phyloP scores from a whole-genome alignment of 1,139 yeast species.

The Yamadazyma oceani region DNA sequence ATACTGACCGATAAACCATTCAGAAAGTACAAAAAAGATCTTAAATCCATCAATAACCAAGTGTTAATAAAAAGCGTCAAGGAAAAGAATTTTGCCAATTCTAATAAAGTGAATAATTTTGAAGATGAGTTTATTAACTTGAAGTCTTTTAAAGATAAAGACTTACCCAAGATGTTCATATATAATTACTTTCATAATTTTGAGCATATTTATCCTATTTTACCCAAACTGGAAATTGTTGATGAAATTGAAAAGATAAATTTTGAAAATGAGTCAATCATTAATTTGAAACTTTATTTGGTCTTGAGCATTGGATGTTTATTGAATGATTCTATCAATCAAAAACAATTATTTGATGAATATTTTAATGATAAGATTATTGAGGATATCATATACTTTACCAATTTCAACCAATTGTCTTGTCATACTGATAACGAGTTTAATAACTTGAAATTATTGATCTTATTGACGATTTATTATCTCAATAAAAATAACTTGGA shows the following conservation, averaged over 20 bases:
- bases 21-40: not conserved
- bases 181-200: slow-evolving; percentile 40
- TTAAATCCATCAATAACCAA: slow-evolving; percentile 2
- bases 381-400: slow-evolving; percentile 34
- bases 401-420: slow-evolving; percentile 23
- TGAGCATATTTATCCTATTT: slow-evolving; percentile 37
- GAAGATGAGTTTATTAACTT: slow-evolving; percentile 41
- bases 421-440: slow-evolving; percentile 7
- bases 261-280: slow-evolving; percentile 36
- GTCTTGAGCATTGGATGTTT: slow-evolving; percentile 43
- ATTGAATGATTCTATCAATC: slow-evolving; percentile 31
- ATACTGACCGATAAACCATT: slow-evolving; percentile 1
- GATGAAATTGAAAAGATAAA: slow-evolving; percentile 25
- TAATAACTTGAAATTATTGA: slow-evolving; percentile 22
- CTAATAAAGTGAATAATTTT: slow-evolving; percentile 11
- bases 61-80: slow-evolving; percentile 7
- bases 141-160: slow-evolving; percentile 27
- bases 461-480: slow-evolving; percentile 34
- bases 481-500: slow-evolving; percentile 28
- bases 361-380: slow-evolving; percentile 35
- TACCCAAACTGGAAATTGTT: slow-evolving; percentile 24
- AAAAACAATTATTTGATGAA: slow-evolving; percentile 21
- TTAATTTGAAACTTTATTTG: slow-evolving; percentile 38
- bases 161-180: slow-evolving; percentile 32
- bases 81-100: not conserved